Conservation (phyloP, 2,329 filamentous ascomycete species). For the Truncatella angustata region DNA sequence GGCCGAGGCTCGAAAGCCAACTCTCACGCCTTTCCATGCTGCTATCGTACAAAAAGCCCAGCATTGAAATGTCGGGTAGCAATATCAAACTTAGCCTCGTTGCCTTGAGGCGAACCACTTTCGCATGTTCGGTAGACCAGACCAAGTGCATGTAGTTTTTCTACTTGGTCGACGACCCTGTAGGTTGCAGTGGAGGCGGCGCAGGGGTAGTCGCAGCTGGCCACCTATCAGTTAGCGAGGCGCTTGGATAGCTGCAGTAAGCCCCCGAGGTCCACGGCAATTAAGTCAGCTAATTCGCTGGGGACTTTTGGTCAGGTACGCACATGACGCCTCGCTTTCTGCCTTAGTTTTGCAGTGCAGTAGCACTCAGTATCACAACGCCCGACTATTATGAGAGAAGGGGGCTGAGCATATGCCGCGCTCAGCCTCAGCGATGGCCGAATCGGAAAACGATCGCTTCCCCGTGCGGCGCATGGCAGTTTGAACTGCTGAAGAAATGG, state of each 20-base stretch:
- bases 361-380: neutral
- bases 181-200: neutral
- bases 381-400: neutral
- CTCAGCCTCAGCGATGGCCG: slow-evolving; percentile 2
- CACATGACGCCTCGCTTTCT: neutral
- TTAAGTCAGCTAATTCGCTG: slow-evolving; percentile 1
- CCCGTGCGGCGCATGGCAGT: too few relatives aligned
- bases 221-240: neutral
- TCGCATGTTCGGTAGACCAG: neutral
- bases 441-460: too few relatives aligned
- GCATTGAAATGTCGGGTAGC: neutral
- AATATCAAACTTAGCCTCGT: neutral
- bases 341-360: slow-evolving; percentile 7
- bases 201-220: neutral
- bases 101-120: neutral
- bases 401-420: neutral
- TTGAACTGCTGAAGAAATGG: too few relatives aligned
- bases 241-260: neutral
- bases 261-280: neutral
- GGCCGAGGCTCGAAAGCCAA: neutral
- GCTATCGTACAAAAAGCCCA: neutral
- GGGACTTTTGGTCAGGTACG: neutral
- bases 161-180: neutral
- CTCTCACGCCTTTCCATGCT: neutral
- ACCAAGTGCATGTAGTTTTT: neutral